These are phyloP conservation scores for Debaryomyces udenii DNA, from an alignment of 1,139 yeast species.

Conservation along the genomic window DNA sequence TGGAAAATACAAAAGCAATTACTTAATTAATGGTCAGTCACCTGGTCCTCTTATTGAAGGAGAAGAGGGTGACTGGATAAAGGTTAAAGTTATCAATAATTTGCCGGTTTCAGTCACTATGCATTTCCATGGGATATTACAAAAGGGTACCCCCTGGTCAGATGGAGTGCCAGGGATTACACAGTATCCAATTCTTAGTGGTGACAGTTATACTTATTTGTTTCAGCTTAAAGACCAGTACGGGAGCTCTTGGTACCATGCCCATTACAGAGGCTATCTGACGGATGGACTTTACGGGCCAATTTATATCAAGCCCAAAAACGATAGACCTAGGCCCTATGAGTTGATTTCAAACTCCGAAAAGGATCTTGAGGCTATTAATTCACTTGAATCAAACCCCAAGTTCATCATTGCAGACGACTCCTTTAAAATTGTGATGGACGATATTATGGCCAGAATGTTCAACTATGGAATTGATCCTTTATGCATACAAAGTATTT, in stretches of 20 bases:
- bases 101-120: constrained; percentile 39
- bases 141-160: constrained; percentile 38
- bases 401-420: constrained; percentile 28
- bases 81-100: constrained; percentile 29
- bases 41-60: constrained; percentile 42
- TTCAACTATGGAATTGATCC: constrained; percentile 36
- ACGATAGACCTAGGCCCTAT: constrained; percentile 29
- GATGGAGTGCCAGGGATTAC: constrained; percentile 51
- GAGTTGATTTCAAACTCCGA: constrained; percentile 19
- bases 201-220: constrained; percentile 37
- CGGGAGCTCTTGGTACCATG: constrained; percentile 57
- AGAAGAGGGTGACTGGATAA: constrained; percentile 39
- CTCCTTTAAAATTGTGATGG: constrained; percentile 29
- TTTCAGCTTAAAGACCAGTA: constrained; percentile 41
- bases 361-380: constrained; percentile 17
- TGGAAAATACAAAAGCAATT: constrained; percentile 19
- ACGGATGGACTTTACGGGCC: constrained; percentile 54
- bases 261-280: constrained; percentile 50
- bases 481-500: constrained; percentile 32
- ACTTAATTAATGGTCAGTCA: constrained; percentile 30
- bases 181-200: constrained; percentile 41
- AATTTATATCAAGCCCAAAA: constrained; percentile 28
- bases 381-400: constrained; percentile 28
- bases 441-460: constrained; percentile 29
- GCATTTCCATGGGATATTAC: constrained; percentile 53